Evolutionary conservation across 345 rosid genomes (phyloP).

Genomic region (Citrus hindsii): DNA sequence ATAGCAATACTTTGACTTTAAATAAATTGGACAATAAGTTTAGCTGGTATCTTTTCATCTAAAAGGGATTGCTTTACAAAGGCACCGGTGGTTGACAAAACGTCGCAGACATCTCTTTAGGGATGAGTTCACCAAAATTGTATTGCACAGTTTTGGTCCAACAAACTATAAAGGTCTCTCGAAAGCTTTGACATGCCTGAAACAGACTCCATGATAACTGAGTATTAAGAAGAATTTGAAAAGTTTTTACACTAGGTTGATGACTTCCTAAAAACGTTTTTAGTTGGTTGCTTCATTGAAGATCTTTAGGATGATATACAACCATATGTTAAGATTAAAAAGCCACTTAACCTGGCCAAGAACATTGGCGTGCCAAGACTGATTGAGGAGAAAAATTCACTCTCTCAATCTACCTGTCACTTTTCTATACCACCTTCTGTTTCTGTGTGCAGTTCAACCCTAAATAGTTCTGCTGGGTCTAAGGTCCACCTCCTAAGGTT

Average conservation of each 20-base stretch:
- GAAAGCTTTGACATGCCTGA: no score
- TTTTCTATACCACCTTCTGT: background rate
- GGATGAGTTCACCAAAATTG: background rate
- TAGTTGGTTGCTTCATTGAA: background rate
- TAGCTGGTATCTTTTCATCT: background rate
- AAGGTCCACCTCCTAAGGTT: background rate
- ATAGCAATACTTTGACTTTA: background rate
- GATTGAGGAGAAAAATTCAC: background rate
- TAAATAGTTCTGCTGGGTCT: background rate
- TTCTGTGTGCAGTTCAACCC: background rate
- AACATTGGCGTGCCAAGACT: background rate
- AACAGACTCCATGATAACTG: no score
- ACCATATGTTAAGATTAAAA: background rate
- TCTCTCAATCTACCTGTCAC: background rate
- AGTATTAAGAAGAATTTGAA: background rate
- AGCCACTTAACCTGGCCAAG: background rate
- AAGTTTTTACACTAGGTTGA: background rate
- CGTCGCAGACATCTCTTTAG: background rate
- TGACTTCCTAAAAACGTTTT: background rate
- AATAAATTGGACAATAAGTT: background rate
- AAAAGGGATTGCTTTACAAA: background rate
- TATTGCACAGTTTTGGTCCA: background rate
- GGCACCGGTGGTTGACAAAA: background rate
- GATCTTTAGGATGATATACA: background rate
- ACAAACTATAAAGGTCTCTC: background rate